Evolutionary conservation across 768 basidiomycete species (phyloP).

Genomic region (Gelatoporia subvermispora): DNA sequence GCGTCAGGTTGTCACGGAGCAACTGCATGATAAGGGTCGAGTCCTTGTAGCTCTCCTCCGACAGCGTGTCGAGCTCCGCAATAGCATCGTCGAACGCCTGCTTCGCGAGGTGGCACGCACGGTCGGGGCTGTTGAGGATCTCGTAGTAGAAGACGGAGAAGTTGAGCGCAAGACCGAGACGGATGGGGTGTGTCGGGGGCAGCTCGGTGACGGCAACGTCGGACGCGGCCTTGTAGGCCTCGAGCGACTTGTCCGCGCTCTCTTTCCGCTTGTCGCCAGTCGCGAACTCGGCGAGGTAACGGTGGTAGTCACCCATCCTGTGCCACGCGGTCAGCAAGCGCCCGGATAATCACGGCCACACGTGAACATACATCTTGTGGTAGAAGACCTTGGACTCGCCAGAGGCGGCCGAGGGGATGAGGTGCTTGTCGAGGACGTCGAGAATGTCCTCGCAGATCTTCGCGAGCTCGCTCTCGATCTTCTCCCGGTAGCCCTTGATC

Average conservation of each 20-base stretch:
- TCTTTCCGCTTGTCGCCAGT: slow-evolving; percentile 97
- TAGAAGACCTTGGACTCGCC: slow-evolving; percentile 99
- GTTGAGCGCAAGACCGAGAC: slow-evolving; percentile 96
- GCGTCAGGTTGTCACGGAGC: slow-evolving; percentile 92
- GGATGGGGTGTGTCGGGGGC: slow-evolving; percentile 94
- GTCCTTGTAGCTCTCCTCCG: slow-evolving; percentile 99
- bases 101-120: slow-evolving; percentile 97
- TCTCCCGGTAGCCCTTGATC: slow-evolving; percentile 98
- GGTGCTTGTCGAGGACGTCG: slow-evolving; percentile 94
- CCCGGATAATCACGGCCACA: background rate
- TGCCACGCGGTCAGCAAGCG: slow-evolving; percentile 16
- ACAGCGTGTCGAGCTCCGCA: slow-evolving; percentile 97
- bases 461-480: slow-evolving; percentile 94
- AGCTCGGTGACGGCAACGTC: slow-evolving; percentile 96
- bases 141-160: slow-evolving; percentile 99
- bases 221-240: slow-evolving; percentile 96
- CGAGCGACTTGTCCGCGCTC: slow-evolving; percentile 94
- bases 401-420: slow-evolving; percentile 92
- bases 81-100: slow-evolving; percentile 99
- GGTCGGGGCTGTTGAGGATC: slow-evolving; percentile 97
- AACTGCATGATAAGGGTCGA: slow-evolving; percentile 97
- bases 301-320: slow-evolving; percentile 99
- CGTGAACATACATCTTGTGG: slow-evolving; percentile 85
- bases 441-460: slow-evolving; percentile 99
- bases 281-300: slow-evolving; percentile 97